phyloP scores from a whole-genome alignment of 768 basidiomycete species.

The Termitomyces heimii region DNA sequence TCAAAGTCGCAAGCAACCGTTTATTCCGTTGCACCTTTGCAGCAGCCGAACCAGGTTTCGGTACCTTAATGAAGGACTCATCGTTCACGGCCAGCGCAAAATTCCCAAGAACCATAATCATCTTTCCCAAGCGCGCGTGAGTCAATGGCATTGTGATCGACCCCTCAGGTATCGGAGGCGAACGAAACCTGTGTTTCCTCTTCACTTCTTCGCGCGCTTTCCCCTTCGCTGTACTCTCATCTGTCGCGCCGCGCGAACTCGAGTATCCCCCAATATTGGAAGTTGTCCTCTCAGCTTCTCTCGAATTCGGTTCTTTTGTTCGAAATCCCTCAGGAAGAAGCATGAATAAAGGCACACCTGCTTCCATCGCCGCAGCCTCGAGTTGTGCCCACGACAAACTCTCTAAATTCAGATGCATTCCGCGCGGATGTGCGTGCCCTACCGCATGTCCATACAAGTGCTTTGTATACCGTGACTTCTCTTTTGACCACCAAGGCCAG shows the following conservation, averaged over 20 bases:
- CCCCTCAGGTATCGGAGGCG: slow-evolving; percentile 8
- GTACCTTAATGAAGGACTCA: slow-evolving; percentile 7
- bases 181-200: not conserved
- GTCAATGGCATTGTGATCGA: slow-evolving; percentile 32
- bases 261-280: not conserved
- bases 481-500: slow-evolving; percentile 4
- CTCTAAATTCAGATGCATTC: slow-evolving; percentile 59
- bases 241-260: not conserved
- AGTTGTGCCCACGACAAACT: slow-evolving; percentile 51
- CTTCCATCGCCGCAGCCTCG: slow-evolving; percentile 60
- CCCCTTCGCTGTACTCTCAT: not conserved
- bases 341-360: slow-evolving; percentile 51
- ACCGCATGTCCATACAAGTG: slow-evolving; percentile 1
- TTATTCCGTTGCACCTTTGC: not conserved
- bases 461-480: slow-evolving; percentile 1
- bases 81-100: slow-evolving; percentile 37
- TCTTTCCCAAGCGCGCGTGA: slow-evolving; percentile 50
- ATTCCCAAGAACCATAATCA: slow-evolving; percentile 49
- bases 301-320: not conserved
- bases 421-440: slow-evolving; percentile 26
- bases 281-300: not conserved
- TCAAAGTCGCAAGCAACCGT: not conserved
- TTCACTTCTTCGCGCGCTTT: not conserved
- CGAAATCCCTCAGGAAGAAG: slow-evolving; percentile 35
- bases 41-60: slow-evolving; percentile 4